Percentiles rank a stretch among this genome's conserved stretches.
Evolutionary conservation across 495 filamentous ascomycete genomes (phyloP).

Genomic region (Aspergillus sclerotiicarbonarius): DNA sequence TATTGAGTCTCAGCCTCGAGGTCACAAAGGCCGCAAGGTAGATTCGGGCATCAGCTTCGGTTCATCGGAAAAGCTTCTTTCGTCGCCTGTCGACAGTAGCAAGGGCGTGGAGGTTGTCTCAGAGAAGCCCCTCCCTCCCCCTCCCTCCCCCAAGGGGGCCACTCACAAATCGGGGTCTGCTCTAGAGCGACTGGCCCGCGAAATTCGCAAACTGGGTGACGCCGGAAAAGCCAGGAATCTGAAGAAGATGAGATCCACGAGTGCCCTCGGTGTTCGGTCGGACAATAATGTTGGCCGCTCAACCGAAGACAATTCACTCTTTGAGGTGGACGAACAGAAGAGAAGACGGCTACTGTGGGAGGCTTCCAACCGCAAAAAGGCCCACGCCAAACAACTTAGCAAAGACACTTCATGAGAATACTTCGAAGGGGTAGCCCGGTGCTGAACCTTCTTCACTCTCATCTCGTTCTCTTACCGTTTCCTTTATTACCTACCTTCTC

Average conservation of each 20-base stretch:
- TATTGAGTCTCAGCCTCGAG: conserved; percentile 25
- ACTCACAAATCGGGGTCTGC: conserved; percentile 43
- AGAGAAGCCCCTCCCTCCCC: conserved; percentile 50
- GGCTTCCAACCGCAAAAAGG: conserved; percentile 42
- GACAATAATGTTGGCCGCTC: conserved; percentile 25
- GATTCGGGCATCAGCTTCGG: conserved; percentile 66
- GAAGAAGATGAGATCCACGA: conserved; percentile 52
- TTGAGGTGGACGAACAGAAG: conserved; percentile 51
- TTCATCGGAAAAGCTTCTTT: conserved; percentile 29
- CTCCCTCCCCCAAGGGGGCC: conserved; percentile 33
- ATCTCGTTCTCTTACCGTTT: neutral
- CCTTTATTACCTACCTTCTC: neutral
- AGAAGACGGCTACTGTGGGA: conserved; percentile 49
- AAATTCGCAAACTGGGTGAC: conserved; percentile 51
- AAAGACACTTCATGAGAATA: conserved; percentile 17
- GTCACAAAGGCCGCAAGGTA: conserved; percentile 51
- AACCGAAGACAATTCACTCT: conserved; percentile 32
- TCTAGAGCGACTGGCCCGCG: conserved; percentile 58
- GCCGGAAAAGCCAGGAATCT: conserved; percentile 32
- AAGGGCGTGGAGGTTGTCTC: conserved; percentile 26
- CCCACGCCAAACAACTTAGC: conserved; percentile 27
- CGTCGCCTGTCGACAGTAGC: conserved; percentile 33
- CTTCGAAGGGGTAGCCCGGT: neutral
- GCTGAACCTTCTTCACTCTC: neutral
- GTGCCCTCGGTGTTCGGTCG: conserved; percentile 30